These are phyloP conservation scores for Aspergillus floridensis DNA, from an alignment of 2,329 filamentous ascomycete genomes.

Conservation along the genomic window DNA sequence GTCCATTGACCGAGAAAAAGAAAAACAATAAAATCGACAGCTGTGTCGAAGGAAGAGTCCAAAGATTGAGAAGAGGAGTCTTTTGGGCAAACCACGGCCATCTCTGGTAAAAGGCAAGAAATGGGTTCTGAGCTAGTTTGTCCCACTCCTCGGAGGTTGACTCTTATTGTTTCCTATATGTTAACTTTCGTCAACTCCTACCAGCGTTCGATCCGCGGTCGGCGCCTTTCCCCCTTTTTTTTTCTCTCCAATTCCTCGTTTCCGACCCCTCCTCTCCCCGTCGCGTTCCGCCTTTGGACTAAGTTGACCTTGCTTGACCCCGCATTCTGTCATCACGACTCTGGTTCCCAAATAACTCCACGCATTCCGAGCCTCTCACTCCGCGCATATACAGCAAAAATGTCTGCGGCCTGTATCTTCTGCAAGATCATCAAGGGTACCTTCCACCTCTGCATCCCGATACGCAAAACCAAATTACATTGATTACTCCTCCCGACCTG, in stretches of 20 bases:
- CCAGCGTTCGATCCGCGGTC: constrained; percentile 31
- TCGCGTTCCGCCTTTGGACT: constrained; percentile 8
- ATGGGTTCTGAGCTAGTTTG: constrained; percentile 68
- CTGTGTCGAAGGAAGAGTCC: constrained; percentile 48
- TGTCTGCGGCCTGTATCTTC: constrained; percentile 75
- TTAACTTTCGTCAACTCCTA: neutral
- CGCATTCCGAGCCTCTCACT: neutral
- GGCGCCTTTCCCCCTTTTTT: neutral
- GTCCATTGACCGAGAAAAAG: constrained; percentile 20
- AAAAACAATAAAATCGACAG: constrained; percentile 41
- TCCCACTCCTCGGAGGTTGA: constrained; percentile 59
- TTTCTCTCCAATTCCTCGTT: constrained; percentile 12
- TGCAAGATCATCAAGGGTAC: constrained; percentile 96
- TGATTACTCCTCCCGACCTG: neutral
- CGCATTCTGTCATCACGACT: constrained; percentile 15
- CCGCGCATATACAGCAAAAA: constrained; percentile 24
- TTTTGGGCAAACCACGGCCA: constrained; percentile 65
- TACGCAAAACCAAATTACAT: neutral
- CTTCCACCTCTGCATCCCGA: neutral
- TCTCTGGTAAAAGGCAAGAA: constrained; percentile 80
- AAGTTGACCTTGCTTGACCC: constrained; percentile 7
- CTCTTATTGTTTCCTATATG: constrained; percentile 11
- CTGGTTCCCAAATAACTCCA: neutral
- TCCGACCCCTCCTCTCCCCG: neutral
- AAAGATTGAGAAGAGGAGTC: constrained; percentile 61